Conservation (phyloP, 176 grass and related monocot genomes). For the Stipa capillata region DNA sequence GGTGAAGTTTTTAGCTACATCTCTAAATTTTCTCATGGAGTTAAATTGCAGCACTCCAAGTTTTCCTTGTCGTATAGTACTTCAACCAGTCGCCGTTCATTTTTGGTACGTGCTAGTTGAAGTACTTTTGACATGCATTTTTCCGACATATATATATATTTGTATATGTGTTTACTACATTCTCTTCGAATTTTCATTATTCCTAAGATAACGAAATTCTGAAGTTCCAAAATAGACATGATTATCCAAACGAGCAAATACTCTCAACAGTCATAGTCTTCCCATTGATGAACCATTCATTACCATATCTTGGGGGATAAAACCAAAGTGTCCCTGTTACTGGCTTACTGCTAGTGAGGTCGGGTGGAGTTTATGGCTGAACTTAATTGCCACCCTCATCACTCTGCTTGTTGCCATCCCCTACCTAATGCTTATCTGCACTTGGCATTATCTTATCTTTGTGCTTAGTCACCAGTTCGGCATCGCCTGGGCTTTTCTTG, state of each 20-base stretch:
- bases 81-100: neutral
- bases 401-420: neutral
- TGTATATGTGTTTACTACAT: neutral
- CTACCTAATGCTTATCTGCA: conserved; percentile 27
- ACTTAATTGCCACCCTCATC: neutral
- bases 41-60: neutral
- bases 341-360: neutral
- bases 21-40: neutral
- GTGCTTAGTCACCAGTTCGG: conserved; percentile 2
- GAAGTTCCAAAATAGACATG: neutral
- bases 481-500: neutral
- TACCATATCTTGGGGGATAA: neutral
- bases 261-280: neutral
- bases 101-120: neutral
- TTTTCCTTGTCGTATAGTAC: neutral
- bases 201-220: neutral
- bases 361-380: neutral
- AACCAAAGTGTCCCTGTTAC: neutral
- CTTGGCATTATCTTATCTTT: conserved; percentile 4
- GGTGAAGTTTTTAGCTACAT: neutral
- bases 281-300: neutral
- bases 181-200: neutral
- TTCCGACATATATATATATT: too few species aligned
- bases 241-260: neutral
- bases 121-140: neutral